Conservation (phyloP, 2,329 filamentous ascomycete genomes). For the Ophiostoma sp. region DNA sequence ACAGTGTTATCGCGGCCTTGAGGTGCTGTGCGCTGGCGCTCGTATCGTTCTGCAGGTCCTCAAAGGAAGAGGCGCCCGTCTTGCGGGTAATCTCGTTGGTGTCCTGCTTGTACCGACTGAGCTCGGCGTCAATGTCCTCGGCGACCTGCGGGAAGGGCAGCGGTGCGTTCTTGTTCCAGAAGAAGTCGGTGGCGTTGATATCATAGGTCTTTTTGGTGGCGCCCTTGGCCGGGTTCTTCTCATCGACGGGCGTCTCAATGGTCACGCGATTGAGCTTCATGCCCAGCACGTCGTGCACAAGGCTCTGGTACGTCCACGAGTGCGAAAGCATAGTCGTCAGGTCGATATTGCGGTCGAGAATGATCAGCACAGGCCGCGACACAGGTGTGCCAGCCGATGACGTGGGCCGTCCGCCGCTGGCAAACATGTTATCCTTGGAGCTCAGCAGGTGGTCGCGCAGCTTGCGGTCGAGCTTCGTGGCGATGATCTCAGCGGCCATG, state of each 20-base stretch:
- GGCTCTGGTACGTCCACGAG: constrained; percentile 77
- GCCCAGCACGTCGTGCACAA: constrained; percentile 66
- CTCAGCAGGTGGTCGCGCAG: constrained; percentile 95
- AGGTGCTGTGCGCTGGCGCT: constrained; percentile 89
- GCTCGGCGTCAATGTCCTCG: constrained; percentile 86
- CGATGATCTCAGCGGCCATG: constrained; percentile 90
- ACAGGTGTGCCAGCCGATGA: constrained; percentile 63
- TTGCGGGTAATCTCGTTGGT: constrained; percentile 92
- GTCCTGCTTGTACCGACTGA: constrained; percentile 94
- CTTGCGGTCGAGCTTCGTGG: constrained; percentile 90
- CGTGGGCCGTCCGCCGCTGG: constrained; percentile 58
- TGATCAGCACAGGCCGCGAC: constrained; percentile 83
- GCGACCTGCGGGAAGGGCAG: constrained; percentile 93
- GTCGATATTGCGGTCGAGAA: constrained; percentile 94
- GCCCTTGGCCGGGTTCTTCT: constrained; percentile 70
- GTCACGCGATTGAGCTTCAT: constrained; percentile 79
- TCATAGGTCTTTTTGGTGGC: constrained; percentile 88
- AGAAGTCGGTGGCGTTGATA: constrained; percentile 85
- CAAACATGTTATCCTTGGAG: constrained; percentile 97
- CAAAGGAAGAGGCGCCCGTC: constrained; percentile 87
- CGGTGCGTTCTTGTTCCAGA: constrained; percentile 91
- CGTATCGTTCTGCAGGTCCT: constrained; percentile 88
- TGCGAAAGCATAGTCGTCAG: constrained; percentile 98
- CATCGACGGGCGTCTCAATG: constrained; percentile 79
- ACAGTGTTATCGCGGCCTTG: constrained; percentile 88